A percentile compares a stretch with the other conserved stretches of the same genome.
phyloP scores from a whole-genome alignment of 1,284 basidiomycete species.

The Puccinia sorghi region DNA sequence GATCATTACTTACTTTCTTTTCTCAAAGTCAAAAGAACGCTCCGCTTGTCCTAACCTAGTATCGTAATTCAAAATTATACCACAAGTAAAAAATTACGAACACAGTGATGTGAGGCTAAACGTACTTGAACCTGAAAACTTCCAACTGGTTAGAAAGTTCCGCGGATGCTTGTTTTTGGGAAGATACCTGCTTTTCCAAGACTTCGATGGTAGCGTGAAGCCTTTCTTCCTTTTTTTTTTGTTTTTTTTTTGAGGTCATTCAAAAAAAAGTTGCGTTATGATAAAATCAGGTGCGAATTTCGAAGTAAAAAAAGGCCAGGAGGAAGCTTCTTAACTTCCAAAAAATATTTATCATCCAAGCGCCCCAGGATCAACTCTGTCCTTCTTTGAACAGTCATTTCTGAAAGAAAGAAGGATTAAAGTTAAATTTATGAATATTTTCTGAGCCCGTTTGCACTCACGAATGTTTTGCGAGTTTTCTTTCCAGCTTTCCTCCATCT shows the following conservation, averaged over 20 bases:
- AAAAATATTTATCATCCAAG: conserved; percentile 22
- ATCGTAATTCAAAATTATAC: not conserved
- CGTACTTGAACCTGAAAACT: not conserved
- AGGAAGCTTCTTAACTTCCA: conserved; percentile 7
- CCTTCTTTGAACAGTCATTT: conserved; percentile 6
- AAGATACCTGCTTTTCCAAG: not conserved
- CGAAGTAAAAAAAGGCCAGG: not conserved
- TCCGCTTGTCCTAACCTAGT: not conserved
- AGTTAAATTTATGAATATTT: not conserved
- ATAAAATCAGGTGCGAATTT: not conserved
- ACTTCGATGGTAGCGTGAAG: not conserved
- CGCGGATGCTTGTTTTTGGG: not conserved
- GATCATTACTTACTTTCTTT: not conserved
- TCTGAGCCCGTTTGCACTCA: not conserved
- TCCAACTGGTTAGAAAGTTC: conserved; percentile 17
- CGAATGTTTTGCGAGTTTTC: conserved; percentile 20
- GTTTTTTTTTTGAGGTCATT: not conserved
- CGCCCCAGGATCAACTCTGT: conserved; percentile 3
- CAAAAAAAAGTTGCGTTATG: not conserved
- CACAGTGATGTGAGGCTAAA: not conserved
- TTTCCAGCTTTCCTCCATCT: conserved; percentile 7
- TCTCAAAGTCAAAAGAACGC: not conserved
- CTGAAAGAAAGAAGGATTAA: not conserved
- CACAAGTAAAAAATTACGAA: not conserved
- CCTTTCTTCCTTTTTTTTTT: conserved; percentile 20